Evolutionary conservation across 1,284 basidiomycete species (phyloP).

Genomic region (Ganoderma lucidum): DNA sequence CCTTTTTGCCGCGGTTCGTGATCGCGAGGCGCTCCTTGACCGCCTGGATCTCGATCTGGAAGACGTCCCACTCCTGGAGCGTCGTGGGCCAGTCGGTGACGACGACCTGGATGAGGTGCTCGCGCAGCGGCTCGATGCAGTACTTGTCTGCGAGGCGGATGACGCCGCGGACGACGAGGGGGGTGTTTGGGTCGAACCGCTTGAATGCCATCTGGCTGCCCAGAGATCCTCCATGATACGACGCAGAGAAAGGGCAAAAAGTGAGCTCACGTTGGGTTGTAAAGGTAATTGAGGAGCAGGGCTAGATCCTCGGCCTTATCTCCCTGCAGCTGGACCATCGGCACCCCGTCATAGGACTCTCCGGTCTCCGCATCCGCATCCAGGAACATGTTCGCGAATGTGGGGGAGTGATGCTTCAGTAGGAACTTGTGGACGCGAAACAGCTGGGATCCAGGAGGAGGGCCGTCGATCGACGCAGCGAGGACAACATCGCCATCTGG

Average conservation of each 20-base stretch:
- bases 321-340: background rate
- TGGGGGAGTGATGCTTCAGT: conserved; percentile 5
- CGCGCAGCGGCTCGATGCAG: conserved; percentile 3
- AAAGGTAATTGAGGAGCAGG: conserved; percentile 4
- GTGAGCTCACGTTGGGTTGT: conserved; percentile 4
- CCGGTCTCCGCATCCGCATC: background rate
- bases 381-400: background rate
- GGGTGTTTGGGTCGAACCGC: background rate
- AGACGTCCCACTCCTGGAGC: conserved; percentile 2
- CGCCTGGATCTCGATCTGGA: background rate
- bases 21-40: background rate
- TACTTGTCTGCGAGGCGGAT: conserved; percentile 9
- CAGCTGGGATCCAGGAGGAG: background rate
- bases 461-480: background rate
- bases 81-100: conserved; percentile 5
- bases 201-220: background rate
- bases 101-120: conserved; percentile 7
- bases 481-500: background rate
- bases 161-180: background rate
- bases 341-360: conserved; percentile 6
- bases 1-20: background rate
- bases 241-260: background rate
- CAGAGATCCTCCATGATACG: background rate
- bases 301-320: background rate
- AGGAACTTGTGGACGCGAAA: conserved; percentile 12